Conservation (phyloP, 208 protist genomes). For the Phytomonas serpens region DNA sequence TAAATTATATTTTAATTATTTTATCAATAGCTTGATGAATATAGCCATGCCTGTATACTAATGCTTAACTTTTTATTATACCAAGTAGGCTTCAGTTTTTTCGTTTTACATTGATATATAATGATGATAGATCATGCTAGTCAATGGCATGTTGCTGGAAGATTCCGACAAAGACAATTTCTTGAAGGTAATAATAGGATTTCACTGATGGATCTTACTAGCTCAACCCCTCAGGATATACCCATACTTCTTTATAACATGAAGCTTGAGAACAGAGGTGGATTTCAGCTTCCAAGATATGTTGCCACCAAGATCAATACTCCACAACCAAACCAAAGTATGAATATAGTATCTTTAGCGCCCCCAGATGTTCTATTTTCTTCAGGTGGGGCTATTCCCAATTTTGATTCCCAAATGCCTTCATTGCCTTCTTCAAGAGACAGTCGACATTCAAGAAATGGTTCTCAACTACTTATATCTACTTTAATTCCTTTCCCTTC, state of each 20-base stretch:
- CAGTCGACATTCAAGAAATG: background rate
- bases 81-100: background rate
- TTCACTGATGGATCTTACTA: slow-evolving; percentile 1
- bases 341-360: slow-evolving; percentile 50
- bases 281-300: background rate
- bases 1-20: background rate
- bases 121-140: background rate
- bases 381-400: background rate
- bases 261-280: background rate
- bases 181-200: background rate
- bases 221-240: background rate
- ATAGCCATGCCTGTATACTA: slow-evolving; percentile 3
- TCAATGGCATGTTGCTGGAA: background rate
- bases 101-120: background rate
- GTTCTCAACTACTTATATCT: background rate
- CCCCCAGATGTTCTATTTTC: slow-evolving; percentile 11
- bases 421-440: background rate
- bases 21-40: background rate
- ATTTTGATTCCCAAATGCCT: background rate
- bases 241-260: slow-evolving; percentile 24
- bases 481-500: slow-evolving; percentile 7
- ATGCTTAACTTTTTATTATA: background rate
- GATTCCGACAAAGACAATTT: background rate
- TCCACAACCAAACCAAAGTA: slow-evolving; percentile 6
- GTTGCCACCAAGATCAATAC: background rate